A percentile compares a stretch with the other conserved stretches of the same genome.
Evolutionary conservation across 352 stramenopile genomes (phyloP).

Genomic region (Pythium volutum): DNA sequence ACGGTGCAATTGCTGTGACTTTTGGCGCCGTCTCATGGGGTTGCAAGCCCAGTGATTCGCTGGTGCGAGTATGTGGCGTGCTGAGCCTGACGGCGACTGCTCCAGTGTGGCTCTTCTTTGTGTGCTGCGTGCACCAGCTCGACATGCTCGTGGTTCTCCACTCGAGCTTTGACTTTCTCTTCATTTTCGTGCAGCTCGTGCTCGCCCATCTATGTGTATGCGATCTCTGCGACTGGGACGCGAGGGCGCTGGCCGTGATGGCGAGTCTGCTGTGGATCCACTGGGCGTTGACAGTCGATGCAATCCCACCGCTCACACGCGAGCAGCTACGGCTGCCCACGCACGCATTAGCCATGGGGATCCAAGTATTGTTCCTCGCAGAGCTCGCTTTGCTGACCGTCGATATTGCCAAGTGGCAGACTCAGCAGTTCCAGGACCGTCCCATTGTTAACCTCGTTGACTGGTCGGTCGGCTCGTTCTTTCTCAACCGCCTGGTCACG

Average conservation of each 20-base stretch:
- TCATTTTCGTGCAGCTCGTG: constrained; percentile 9
- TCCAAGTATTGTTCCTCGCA: neutral
- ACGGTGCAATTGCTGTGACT: neutral
- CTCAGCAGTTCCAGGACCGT: neutral
- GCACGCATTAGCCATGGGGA: neutral
- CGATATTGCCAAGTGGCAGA: neutral
- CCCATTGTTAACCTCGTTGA: neutral
- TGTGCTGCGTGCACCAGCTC: constrained; percentile 10
- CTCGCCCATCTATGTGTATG: constrained; percentile 10
- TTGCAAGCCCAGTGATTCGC: neutral
- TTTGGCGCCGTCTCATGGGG: neutral
- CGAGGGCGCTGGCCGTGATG: neutral
- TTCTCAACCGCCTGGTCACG: constrained; percentile 17
- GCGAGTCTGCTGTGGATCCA: constrained; percentile 27
- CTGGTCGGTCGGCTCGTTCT: constrained; percentile 19
- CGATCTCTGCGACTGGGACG: constrained; percentile 11
- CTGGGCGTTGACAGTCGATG: constrained; percentile 12
- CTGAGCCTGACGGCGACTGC: neutral
- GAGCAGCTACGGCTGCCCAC: neutral
- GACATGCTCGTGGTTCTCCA: constrained; percentile 6
- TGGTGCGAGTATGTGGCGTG: neutral
- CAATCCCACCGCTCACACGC: constrained; percentile 8
- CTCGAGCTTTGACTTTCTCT: constrained; percentile 16
- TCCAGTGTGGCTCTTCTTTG: neutral
- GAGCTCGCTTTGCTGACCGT: neutral